Base-by-base conservation (phyloP, 257 asterid species). In the Schizonepeta tenuifolia region DNA sequence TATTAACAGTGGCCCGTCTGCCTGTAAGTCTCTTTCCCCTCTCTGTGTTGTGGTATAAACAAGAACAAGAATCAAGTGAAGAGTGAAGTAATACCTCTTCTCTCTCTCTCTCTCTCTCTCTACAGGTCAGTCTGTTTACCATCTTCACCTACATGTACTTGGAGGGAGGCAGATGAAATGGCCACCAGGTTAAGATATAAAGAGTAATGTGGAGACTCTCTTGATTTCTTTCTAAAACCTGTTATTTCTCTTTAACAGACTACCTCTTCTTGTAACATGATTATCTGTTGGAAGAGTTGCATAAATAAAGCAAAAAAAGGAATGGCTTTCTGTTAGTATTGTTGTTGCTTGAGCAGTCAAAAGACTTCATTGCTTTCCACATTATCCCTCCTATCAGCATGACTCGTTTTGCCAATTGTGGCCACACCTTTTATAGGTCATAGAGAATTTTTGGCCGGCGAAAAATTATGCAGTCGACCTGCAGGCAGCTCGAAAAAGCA, bases 51-150 rank as follows among this genome's bases (percentile, higher is more conserved):
- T 49, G 33, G 65, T n/a, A n/a, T n/a, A n/a, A n/a, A n/a, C 51
- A 54, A 20, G 7, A 41, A 69, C 31, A 36, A 50, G 22, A 17
- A 47, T 47, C 54, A 5, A 44, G 50, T 44, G 1, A 49, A 22
- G 46, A 38, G 8, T n/a, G 15, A 3, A 24, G n/a, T 59, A 46
- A 11, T 31, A 2, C 6, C 21, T 5, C 50, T 35, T 38, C 40
- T 26, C 43, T 64, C 58, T 38, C 54, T 26, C 43, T 64, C 58
- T 38, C 54, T 65, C 18, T 26, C 21, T 22, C 12, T 77, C 61
- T 81, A 24, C 51, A 93, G 97, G 97, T 82, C 97, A 94, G 86
- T 89, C 97, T 4, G 98, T 94, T 53, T 94, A 94, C 86, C 98
- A 94, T 88, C 86, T 94, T 76, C 98, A 94, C 86, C 79, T 94